phyloP scores from a whole-genome alignment of 345 rosid genomes.

The Camelina neglecta region DNA sequence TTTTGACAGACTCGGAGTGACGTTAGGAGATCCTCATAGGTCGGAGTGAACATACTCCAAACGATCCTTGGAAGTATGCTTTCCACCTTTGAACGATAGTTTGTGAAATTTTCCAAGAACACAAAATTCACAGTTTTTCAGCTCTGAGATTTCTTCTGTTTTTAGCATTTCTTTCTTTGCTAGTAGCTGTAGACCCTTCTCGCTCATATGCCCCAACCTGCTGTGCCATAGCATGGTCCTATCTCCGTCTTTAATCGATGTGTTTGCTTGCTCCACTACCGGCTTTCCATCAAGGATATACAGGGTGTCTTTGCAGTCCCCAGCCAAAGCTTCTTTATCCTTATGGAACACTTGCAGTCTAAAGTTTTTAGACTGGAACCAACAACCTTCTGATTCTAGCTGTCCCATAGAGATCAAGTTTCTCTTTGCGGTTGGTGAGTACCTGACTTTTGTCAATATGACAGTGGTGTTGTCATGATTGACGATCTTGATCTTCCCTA shows the following conservation, averaged over 20 bases:
- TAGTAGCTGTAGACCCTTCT: too few relatives aligned
- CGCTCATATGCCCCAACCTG: not conserved
- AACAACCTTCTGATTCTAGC: not conserved
- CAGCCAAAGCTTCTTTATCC: not conserved
- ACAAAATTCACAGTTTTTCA: not conserved
- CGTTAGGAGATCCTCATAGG: too few relatives aligned
- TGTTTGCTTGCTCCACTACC: not conserved
- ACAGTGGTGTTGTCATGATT: not conserved
- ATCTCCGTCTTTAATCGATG: not conserved
- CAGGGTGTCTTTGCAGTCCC: not conserved
- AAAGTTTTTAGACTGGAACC: not conserved
- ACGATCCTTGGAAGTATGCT: too few relatives aligned
- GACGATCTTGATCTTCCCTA: not conserved
- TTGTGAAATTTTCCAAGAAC: too few relatives aligned
- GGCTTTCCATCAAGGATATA: slow-evolving; percentile 1
- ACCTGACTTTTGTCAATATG: not conserved
- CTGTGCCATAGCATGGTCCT: not conserved
- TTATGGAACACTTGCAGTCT: not conserved
- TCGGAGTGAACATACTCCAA: too few relatives aligned
- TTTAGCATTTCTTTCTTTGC: not conserved
- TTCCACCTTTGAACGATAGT: too few relatives aligned
- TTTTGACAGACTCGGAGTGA: not conserved
- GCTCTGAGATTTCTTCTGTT: not conserved
- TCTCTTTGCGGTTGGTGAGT: not conserved
- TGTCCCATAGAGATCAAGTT: slow-evolving; percentile 15